Conservation (phyloP, 2,329 filamentous ascomycete genomes). For the Knufia petricola region DNA sequence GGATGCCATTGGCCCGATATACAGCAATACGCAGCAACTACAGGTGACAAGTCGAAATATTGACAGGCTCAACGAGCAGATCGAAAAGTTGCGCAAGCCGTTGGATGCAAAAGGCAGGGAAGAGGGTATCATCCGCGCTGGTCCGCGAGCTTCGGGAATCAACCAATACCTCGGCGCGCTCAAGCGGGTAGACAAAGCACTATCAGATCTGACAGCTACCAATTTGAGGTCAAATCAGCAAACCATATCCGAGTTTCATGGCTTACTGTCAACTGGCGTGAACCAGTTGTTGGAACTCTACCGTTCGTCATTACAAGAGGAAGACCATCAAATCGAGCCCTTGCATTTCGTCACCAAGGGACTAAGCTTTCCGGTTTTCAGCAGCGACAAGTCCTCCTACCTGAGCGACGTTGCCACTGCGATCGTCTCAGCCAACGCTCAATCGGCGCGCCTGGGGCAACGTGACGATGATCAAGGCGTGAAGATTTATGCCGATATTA, state of each 20-base stretch:
- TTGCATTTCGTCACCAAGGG: conserved; percentile 86
- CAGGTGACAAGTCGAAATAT: conserved; percentile 86
- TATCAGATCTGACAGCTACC: conserved; percentile 75
- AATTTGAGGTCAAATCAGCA: conserved; percentile 88
- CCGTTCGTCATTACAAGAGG: conserved; percentile 66
- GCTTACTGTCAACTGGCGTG: conserved; percentile 68
- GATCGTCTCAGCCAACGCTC: conserved; percentile 53
- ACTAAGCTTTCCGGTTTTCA: conserved; percentile 67
- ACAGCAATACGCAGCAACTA: conserved; percentile 79
- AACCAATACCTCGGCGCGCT: conserved; percentile 80
- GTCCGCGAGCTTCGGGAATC: conserved; percentile 74
- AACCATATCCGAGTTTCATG: conserved; percentile 68
- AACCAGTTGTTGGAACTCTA: conserved; percentile 78
- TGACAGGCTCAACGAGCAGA: conserved; percentile 73
- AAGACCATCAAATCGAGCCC: conserved; percentile 72
- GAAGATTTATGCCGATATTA: conserved; percentile 73
- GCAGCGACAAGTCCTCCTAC: conserved; percentile 64
- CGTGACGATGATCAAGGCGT: conserved; percentile 60
- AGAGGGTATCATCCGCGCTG: conserved; percentile 79
- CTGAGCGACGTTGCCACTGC: conserved; percentile 71
- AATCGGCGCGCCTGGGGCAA: conserved; percentile 38
- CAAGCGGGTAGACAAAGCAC: conserved; percentile 77
- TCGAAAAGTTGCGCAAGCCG: conserved; percentile 81
- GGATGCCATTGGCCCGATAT: conserved; percentile 85
- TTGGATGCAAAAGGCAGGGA: conserved; percentile 85